Conservation (phyloP, 192 early-diverging fungal genomes). For the Coemansia sp. region DNA sequence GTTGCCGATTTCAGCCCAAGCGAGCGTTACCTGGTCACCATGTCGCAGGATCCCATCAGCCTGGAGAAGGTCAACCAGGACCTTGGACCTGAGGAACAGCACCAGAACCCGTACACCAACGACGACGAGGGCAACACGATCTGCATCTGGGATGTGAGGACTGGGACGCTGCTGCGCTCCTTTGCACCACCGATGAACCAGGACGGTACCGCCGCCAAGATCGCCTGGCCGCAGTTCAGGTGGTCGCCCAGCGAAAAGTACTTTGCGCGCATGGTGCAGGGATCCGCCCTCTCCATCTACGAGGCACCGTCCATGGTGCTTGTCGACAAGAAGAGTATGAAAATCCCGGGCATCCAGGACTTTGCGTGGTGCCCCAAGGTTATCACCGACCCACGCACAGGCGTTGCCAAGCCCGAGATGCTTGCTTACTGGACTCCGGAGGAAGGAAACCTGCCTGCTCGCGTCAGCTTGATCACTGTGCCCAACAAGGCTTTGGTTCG, state of each 20-base stretch:
- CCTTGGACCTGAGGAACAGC: slow-evolving; percentile 58
- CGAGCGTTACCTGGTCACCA: slow-evolving; percentile 91
- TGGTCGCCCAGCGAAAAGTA: slow-evolving; percentile 95
- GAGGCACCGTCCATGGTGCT: slow-evolving; percentile 93
- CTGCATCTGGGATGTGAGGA: slow-evolving; percentile 87
- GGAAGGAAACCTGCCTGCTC: slow-evolving; percentile 91
- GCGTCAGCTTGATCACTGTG: slow-evolving; percentile 87
- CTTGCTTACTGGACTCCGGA: slow-evolving; percentile 97
- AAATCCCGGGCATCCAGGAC: slow-evolving; percentile 74
- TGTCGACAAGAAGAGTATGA: slow-evolving; percentile 91
- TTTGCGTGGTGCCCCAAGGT: slow-evolving; percentile 74
- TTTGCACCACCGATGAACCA: slow-evolving; percentile 65
- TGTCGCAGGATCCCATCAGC: slow-evolving; percentile 82
- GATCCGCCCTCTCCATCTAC: slow-evolving; percentile 79
- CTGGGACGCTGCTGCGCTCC: slow-evolving; percentile 84
- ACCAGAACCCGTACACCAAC: slow-evolving; percentile 67
- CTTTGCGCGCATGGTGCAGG: slow-evolving; percentile 84
- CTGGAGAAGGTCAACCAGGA: slow-evolving; percentile 50
- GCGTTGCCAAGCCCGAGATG: slow-evolving; percentile 57
- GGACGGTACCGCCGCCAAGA: slow-evolving; percentile 56
- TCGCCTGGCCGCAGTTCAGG: slow-evolving; percentile 91
- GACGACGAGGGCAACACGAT: slow-evolving; percentile 76
- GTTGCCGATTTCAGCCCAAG: slow-evolving; percentile 92
- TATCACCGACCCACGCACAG: slow-evolving; percentile 39
- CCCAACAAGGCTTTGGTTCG: slow-evolving; percentile 83